Base-by-base conservation (phyloP, 208 protist species). In the Endotrypanum monterogeii region DNA sequence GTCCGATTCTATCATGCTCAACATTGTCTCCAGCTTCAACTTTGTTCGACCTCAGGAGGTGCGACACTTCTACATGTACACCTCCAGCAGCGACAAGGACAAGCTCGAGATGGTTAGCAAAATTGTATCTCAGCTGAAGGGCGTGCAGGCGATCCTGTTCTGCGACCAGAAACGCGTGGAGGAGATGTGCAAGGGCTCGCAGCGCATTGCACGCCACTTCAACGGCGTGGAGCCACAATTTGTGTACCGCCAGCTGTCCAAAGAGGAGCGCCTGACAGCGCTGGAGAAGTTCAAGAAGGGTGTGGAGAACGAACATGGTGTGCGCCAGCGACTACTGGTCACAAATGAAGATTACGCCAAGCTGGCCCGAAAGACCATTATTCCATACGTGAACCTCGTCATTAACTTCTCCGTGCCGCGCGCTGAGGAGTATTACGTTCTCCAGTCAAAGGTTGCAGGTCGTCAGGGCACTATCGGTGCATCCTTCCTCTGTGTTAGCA, bases 311-410 rank as follows among this genome's bases (percentile, higher is more conserved):
- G 85, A 92, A 32, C 82, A 91, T 61, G 94, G 94, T 67, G 83
- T 95, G 74, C 81, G 78, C 63, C 82, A 98, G 81, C 91, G 94
- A n/a, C 85, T 98, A 57, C 84, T 98, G 55, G 87, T 98, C 60
- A 95, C 94, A 20, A 96, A 82, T 78, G 90, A 94, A 67, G 94
- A 98, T 80, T 98, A 98, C 80, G 94, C 94, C 55, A 96, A 96
- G 82, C 75, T 96, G 54, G 91, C 94, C 16, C 88, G 90, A 58
- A 96, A 96, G 76, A 93, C 84, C 14, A 51, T 94, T 57, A 91
- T 98, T 63, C 94, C 94, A 65, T 95, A 94, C 71, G 94, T 98
- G 50, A 98, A 98, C 70, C 83, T 98, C 28, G 84, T 96, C 74
- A 93, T 96, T 78, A 89, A 94, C 89, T 96, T 94, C 80, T 83